A percentile compares a stretch with the other conserved stretches of the same genome.
Conservation (phyloP, 2,329 filamentous ascomycete species). For the Diaporthe citri region DNA sequence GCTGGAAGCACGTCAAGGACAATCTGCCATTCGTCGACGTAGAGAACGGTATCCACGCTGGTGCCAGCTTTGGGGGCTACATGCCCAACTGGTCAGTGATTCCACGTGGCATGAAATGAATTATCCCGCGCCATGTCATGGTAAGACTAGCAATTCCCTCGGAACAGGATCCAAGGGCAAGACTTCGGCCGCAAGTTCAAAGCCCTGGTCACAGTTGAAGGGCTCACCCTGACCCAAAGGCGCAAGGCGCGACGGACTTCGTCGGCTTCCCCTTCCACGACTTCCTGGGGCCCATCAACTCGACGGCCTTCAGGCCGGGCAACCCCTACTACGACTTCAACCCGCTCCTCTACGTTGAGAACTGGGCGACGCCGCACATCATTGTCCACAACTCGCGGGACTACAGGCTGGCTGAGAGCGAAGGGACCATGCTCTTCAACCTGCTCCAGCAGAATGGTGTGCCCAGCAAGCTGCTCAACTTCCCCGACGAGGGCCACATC, state of each 20-base stretch:
- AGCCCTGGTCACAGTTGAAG: neutral
- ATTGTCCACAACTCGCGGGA: conserved; percentile 90
- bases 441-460: conserved; percentile 81
- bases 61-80: conserved; percentile 15
- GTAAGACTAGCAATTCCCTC: neutral
- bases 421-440: conserved; percentile 89
- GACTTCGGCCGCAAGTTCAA: conserved; percentile 13
- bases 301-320: conserved; percentile 2
- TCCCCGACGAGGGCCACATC: conserved; percentile 79
- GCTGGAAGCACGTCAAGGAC: conserved; percentile 5
- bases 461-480: conserved; percentile 82
- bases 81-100: conserved; percentile 12
- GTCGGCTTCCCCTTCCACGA: conserved; percentile 12
- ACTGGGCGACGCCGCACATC: neutral
- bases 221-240: neutral
- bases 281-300: conserved; percentile 4
- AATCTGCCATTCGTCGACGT: neutral
- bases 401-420: conserved; percentile 87
- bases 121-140: too few relatives aligned
- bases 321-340: conserved; percentile 13
- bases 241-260: conserved; percentile 3
- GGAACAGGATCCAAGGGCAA: conserved; percentile 20
- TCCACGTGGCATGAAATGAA: neutral
- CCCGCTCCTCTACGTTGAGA: conserved; percentile 14
- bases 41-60: conserved; percentile 2